Evolutionary conservation across 768 basidiomycete genomes (phyloP), one percentile per base, ranked within the genome.

Genomic region (Leccinum uliginosum): DNA sequence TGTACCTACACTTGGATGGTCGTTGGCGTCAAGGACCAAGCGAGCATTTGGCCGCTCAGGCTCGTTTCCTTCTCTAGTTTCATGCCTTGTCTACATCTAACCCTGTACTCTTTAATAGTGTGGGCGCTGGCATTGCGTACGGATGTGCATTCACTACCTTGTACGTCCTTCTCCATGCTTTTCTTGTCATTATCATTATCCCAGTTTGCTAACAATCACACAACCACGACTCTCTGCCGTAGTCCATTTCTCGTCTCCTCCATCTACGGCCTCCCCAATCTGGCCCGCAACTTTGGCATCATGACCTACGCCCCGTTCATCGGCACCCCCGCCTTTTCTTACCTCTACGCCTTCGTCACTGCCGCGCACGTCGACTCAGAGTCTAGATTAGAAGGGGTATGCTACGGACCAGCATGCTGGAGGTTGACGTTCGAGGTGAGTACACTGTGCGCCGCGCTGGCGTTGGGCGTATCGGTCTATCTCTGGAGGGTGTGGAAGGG

Each of bases 261-360:
- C 1, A 76, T 87, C 23, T 93, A 89, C 87, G 91, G 91, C 12
- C 67, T 78, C 26, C 65, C 76, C n/a, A 80, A 89, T 59, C 73
- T 85, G 5, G 91, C 84, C 9, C 82, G 91, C 55, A 93, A 93
- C 69, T 92, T 83, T 57, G 89, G 89, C 24, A 70, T 89, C 35
- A 65, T 90, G 55, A 83, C 86, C 49, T 90, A 89, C 62, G 84
- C 89, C 0, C 85, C 89, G 5, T 87, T 91, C 68, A 68, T 83
- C 24, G 90, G 89, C 6, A 90, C 89, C 0, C 82, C 88, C 2
- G 34, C 83, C 0, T 91, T 91, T 67, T 90, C 91, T 3, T 91
- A 89, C 68, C 66, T 92, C 0, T 93, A 91, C 58, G 91, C 91
- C 14, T 83, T 85, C 61, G 65, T 89, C 48, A 80, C 86, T 6